phyloP scores from a whole-genome alignment of 768 basidiomycete genomes.

The Pholiota molesta region DNA sequence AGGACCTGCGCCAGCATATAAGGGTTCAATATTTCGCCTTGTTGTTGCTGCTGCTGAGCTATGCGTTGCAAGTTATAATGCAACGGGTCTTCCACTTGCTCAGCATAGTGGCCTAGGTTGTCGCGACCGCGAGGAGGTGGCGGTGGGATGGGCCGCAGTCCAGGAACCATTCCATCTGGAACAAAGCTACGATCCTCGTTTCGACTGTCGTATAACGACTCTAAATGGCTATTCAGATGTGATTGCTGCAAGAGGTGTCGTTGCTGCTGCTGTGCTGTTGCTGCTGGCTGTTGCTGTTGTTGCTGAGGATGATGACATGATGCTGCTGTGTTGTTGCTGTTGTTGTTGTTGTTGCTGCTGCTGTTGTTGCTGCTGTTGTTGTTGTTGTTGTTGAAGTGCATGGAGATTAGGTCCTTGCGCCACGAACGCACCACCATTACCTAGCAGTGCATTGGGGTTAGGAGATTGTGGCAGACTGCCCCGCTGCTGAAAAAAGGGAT shows the following conservation, averaged over 20 bases:
- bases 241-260: slow-evolving; percentile 48
- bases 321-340: slow-evolving; percentile 37
- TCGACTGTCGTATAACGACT: slow-evolving; percentile 73
- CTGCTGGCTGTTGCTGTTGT: slow-evolving; percentile 45
- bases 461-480: slow-evolving; percentile 28
- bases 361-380: slow-evolving; percentile 33
- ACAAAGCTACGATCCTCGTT: slow-evolving; percentile 78
- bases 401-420: slow-evolving; percentile 42
- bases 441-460: slow-evolving; percentile 21
- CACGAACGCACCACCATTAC: slow-evolving; percentile 33
- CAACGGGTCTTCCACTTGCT: slow-evolving; percentile 61
- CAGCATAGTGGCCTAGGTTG: slow-evolving; percentile 53
- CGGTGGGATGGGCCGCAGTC: slow-evolving; percentile 68
- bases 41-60: slow-evolving; percentile 41
- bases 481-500: slow-evolving; percentile 26
- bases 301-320: slow-evolving; percentile 46
- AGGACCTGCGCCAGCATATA: slow-evolving; percentile 54
- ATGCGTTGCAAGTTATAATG: slow-evolving; percentile 65
- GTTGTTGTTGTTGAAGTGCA: slow-evolving; percentile 44
- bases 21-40: slow-evolving; percentile 56
- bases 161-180: slow-evolving; percentile 86
- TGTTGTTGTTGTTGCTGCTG: slow-evolving; percentile 47
- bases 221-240: slow-evolving; percentile 53
- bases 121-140: slow-evolving; percentile 66
- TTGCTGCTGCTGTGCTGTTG: slow-evolving; percentile 43